Conservation (phyloP, 495 filamentous ascomycete genomes). For the Chaetomium cochliodes region DNA sequence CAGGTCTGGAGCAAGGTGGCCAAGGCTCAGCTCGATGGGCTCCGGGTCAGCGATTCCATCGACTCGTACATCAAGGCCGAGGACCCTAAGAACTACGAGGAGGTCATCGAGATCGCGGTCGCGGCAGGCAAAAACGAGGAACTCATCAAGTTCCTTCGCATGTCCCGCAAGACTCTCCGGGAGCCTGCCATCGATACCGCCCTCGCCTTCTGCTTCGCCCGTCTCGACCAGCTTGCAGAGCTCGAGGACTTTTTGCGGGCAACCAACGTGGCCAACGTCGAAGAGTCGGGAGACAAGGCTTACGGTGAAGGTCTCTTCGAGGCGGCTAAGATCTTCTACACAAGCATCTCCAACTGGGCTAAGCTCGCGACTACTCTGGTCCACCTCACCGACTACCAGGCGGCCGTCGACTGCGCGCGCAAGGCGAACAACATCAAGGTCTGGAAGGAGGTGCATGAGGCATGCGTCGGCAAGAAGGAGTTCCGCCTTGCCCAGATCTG, state of each 20-base stretch:
- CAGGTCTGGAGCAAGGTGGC: constrained; percentile 99
- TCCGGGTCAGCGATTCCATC: constrained; percentile 88
- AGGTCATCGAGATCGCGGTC: constrained; percentile 95
- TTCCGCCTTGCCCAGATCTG: constrained; percentile 99
- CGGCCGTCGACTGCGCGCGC: constrained; percentile 95
- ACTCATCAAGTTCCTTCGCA: constrained; percentile 91
- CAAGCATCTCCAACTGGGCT: constrained; percentile 98
- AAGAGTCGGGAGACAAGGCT: constrained; percentile 95
- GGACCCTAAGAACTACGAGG: constrained; percentile 88
- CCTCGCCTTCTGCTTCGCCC: constrained; percentile 89
- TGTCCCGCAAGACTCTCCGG: constrained; percentile 94
- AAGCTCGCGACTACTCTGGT: constrained; percentile 97
- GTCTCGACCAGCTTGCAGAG: constrained; percentile 86
- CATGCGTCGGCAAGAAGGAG: constrained; percentile 97
- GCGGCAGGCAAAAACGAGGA: constrained; percentile 98
- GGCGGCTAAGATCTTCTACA: constrained; percentile 98
- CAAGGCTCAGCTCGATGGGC: constrained; percentile 96
- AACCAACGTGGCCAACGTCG: constrained; percentile 92
- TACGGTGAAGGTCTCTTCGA: constrained; percentile 93
- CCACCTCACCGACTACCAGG: constrained; percentile 94
- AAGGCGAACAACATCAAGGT: constrained; percentile 99
- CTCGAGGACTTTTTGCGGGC: constrained; percentile 94
- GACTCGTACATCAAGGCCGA: constrained; percentile 95
- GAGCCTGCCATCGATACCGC: constrained; percentile 93
- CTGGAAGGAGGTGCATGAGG: constrained; percentile 98